A percentile compares a stretch with the other conserved stretches of the same genome.
Conservation (phyloP, 2,329 filamentous ascomycete genomes). For the Fusarium liriodendri region DNA sequence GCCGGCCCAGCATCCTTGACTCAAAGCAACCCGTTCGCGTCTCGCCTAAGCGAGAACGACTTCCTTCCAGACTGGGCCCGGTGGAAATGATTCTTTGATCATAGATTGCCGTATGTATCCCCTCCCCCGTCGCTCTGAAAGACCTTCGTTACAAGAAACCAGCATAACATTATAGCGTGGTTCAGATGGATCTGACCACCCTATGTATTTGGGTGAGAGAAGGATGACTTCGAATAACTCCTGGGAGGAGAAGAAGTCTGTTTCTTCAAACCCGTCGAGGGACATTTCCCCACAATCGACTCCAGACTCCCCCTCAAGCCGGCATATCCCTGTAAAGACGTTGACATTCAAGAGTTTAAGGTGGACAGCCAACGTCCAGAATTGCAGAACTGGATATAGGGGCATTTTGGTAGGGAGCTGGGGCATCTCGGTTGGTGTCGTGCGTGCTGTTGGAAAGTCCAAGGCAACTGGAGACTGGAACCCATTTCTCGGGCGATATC, state of each 20-base stretch:
- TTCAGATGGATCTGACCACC: background rate
- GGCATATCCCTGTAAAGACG: background rate
- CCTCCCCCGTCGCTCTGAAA: background rate
- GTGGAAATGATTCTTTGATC: background rate
- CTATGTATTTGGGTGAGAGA: background rate
- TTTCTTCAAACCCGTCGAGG: background rate
- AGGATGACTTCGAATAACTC: background rate
- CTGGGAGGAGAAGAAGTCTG: background rate
- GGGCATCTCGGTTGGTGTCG: background rate
- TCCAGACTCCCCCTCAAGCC: background rate
- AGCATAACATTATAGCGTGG: background rate
- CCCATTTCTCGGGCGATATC: background rate
- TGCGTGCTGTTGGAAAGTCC: background rate
- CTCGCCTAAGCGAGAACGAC: background rate
- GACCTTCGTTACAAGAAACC: background rate
- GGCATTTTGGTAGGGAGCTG: background rate
- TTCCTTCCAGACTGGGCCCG: background rate
- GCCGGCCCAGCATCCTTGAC: background rate
- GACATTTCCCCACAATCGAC: background rate
- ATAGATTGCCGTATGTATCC: background rate
- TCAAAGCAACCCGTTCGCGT: background rate
- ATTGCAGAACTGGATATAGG: conserved; percentile 19
- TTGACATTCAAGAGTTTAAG: background rate
- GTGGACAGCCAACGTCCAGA: conserved; percentile 21
- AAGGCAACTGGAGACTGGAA: background rate